Conservation (phyloP, 371 early-diverging fungal species). For the Rhizopus sp. region DNA sequence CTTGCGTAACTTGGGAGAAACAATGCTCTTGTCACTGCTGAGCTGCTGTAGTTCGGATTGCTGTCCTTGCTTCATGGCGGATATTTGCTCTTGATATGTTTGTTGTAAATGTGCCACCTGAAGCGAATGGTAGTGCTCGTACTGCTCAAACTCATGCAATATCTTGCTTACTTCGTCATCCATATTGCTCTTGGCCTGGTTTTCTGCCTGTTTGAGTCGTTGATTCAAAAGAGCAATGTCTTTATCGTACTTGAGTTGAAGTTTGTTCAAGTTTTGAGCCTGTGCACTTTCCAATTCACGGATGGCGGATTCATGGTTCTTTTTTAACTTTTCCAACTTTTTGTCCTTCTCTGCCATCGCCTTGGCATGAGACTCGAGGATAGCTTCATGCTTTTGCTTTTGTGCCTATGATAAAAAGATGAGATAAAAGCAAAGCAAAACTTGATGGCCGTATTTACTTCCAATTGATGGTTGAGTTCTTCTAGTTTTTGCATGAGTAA, state of each 20-base stretch:
- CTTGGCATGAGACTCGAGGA: constrained; percentile 41
- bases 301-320: constrained; percentile 32
- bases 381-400: constrained; percentile 47
- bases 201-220: constrained; percentile 35
- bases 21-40: neutral
- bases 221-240: constrained; percentile 29
- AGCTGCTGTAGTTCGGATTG: constrained; percentile 15
- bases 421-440: neutral
- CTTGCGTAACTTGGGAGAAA: constrained; percentile 2
- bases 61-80: constrained; percentile 38
- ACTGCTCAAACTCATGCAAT: constrained; percentile 51
- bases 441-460: constrained; percentile 26
- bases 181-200: constrained; percentile 37
- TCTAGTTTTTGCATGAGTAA: constrained; percentile 45
- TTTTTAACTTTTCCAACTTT: constrained; percentile 37
- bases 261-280: constrained; percentile 23
- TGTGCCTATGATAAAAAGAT: constrained; percentile 31
- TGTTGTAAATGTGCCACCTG: constrained; percentile 39
- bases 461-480: constrained; percentile 45
- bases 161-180: constrained; percentile 49
- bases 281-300: constrained; percentile 38
- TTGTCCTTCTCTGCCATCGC: constrained; percentile 51
- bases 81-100: constrained; percentile 42
- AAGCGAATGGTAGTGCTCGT: constrained; percentile 45
- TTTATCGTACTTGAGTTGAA: constrained; percentile 30